Conservation (phyloP, 2,329 filamentous ascomycete species). For the Scedosporium aurantiacum region DNA sequence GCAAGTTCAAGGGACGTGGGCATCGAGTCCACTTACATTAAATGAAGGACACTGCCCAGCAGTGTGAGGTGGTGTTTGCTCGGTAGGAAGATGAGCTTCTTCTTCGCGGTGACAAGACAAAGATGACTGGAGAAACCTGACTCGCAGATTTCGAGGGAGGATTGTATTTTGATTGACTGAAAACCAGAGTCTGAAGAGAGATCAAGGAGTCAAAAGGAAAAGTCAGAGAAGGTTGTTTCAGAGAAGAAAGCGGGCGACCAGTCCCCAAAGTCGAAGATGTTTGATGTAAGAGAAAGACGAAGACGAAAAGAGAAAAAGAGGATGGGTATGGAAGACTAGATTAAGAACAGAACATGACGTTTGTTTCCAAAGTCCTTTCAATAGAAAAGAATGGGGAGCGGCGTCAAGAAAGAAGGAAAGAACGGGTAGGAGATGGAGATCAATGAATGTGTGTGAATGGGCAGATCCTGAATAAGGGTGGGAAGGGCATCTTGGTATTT, state of each 20-base stretch:
- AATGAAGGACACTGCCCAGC: not conserved
- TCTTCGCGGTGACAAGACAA: too few species aligned
- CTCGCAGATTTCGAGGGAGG: not conserved
- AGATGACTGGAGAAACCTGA: not conserved
- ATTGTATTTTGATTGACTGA: not conserved
- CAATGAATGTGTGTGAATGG: not conserved
- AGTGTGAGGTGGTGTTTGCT: not conserved
- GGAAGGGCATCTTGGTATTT: not conserved
- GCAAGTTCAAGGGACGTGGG: not conserved
- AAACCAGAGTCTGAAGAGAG: constrained; percentile 10
- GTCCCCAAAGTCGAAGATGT: constrained; percentile 3
- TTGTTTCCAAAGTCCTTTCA: not conserved
- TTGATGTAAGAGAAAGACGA: constrained; percentile 4
- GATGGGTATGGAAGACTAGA: not conserved
- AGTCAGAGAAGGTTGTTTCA: constrained; percentile 6
- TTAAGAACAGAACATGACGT: not conserved
- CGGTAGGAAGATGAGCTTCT: not conserved
- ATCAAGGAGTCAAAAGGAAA: constrained; percentile 7
- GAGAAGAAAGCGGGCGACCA: not conserved
- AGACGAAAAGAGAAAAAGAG: constrained; percentile 9
- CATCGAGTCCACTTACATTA: not conserved
- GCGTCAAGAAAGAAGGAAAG: not conserved
- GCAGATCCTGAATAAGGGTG: not conserved
- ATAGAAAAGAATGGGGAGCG: not conserved
- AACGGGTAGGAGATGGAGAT: not conserved